Evolutionary conservation across 805 yeast species (phyloP).

Genomic region (Wickerhamiella siamensis): DNA sequence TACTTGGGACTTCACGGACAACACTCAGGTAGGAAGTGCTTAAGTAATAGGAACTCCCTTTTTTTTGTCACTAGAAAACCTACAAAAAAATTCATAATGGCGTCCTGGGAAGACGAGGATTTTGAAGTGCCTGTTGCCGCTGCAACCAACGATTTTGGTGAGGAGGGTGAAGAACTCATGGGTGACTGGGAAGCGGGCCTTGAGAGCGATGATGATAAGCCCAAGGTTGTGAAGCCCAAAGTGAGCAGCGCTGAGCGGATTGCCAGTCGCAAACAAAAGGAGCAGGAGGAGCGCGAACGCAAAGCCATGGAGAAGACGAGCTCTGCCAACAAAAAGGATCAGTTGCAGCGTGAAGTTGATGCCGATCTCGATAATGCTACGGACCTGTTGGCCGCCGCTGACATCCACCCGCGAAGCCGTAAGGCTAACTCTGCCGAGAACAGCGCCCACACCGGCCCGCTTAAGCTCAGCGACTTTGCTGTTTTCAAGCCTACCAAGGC

Average conservation of each 20-base stretch:
- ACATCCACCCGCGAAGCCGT: slow-evolving; percentile 30
- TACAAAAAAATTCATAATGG: background rate
- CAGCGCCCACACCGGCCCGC: slow-evolving; percentile 24
- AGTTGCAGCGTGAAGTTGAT: slow-evolving; percentile 65
- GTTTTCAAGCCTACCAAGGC: slow-evolving; percentile 70
- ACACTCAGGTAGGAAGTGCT: background rate
- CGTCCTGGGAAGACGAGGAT: slow-evolving; percentile 66
- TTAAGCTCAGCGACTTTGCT: slow-evolving; percentile 32
- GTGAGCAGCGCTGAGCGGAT: slow-evolving; percentile 29
- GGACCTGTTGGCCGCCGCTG: slow-evolving; percentile 66
- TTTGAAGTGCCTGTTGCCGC: slow-evolving; percentile 53
- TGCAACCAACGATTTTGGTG: slow-evolving; percentile 72
- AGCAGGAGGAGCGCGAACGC: slow-evolving; percentile 35
- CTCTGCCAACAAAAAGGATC: slow-evolving; percentile 58
- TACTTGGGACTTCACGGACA: background rate
- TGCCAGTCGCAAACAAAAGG: slow-evolving; percentile 29
- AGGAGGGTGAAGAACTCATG: slow-evolving; percentile 62
- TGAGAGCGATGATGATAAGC: slow-evolving; percentile 46
- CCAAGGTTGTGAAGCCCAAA: slow-evolving; percentile 30
- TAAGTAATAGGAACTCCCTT: background rate
- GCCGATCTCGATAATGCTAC: slow-evolving; percentile 90
- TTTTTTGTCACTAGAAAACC: background rate
- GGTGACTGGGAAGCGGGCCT: slow-evolving; percentile 80
- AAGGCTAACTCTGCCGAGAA: slow-evolving; percentile 27
- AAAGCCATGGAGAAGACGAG: slow-evolving; percentile 32